A percentile compares a stretch with the other conserved stretches of the same genome.
Evolutionary conservation across 257 asterid genomes (phyloP).

Genomic region (Schizonepeta tenuifolia): DNA sequence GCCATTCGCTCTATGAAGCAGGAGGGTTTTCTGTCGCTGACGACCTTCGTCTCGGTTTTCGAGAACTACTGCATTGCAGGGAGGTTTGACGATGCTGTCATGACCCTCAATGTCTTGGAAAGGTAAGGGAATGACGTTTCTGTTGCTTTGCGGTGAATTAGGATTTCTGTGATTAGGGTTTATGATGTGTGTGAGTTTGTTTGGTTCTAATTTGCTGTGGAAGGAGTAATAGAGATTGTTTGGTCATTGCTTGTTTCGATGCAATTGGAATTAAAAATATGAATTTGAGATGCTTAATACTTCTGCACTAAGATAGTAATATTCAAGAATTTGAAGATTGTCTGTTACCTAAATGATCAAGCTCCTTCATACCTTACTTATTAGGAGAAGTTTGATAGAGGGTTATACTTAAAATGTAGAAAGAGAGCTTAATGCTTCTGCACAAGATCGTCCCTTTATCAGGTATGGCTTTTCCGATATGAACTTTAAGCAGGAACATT

Average conservation of each 20-base stretch:
- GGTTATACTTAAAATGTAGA: neutral
- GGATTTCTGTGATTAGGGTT: slow-evolving; percentile 5
- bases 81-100: slow-evolving; percentile 64
- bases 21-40: slow-evolving; percentile 59
- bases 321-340: neutral
- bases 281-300: neutral
- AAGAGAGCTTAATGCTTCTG: neutral
- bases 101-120: slow-evolving; percentile 70
- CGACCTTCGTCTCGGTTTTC: slow-evolving; percentile 68
- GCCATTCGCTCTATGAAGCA: slow-evolving; percentile 73
- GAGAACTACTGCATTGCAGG: slow-evolving; percentile 64
- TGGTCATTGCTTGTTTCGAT: neutral
- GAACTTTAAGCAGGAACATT: neutral
- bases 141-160: neutral
- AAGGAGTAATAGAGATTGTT: neutral
- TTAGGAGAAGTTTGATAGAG: slow-evolving; percentile 12
- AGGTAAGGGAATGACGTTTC: slow-evolving; percentile 38
- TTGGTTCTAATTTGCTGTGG: neutral
- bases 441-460: neutral
- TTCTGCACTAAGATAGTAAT: slow-evolving; percentile 9
- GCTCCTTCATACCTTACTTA: neutral
- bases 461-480: neutral
- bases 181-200: neutral
- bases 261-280: slow-evolving; percentile 8
- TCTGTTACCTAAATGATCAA: neutral